phyloP scores from a whole-genome alignment of 306 rosid genomes.

The Lagenaria siceraria region DNA sequence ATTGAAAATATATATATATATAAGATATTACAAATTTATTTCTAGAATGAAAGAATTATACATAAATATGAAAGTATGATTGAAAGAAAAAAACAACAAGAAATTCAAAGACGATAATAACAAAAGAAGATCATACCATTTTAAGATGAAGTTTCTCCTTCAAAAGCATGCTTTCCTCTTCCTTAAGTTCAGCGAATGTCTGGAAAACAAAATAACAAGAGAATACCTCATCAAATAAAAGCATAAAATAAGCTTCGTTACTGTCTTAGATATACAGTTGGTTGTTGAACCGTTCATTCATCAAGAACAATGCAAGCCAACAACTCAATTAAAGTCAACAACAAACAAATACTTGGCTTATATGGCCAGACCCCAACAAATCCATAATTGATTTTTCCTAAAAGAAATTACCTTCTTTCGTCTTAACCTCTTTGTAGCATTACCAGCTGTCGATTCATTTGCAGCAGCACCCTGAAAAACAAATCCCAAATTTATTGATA shows the following conservation, averaged over 20 bases:
- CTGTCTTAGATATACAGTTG: background rate
- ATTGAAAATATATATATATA: background rate
- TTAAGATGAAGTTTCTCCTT: slow-evolving; percentile 40
- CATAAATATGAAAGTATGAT: background rate
- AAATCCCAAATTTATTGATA: background rate
- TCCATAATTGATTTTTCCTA: background rate
- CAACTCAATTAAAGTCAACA: background rate
- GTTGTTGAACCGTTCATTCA: background rate
- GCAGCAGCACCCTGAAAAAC: slow-evolving; percentile 50
- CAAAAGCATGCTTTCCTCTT: slow-evolving; percentile 63
- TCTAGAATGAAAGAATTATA: background rate
- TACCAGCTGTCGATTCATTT: slow-evolving; percentile 44
- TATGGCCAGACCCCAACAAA: background rate
- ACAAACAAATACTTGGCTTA: background rate
- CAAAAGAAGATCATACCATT: slow-evolving; percentile 28
- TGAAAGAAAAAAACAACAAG: too few relatives aligned
- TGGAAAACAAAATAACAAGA: slow-evolving; percentile 2
- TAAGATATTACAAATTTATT: background rate
- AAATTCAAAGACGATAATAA: too few relatives aligned
- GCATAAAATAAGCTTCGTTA: background rate
- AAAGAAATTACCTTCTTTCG: slow-evolving; percentile 48
- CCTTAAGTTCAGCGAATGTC: slow-evolving; percentile 73
- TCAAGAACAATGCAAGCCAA: background rate
- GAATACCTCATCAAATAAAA: background rate
- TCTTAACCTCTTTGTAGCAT: slow-evolving; percentile 39